Conservation (phyloP, 352 stramenopile genomes). For the Phytophthora quininea region DNA sequence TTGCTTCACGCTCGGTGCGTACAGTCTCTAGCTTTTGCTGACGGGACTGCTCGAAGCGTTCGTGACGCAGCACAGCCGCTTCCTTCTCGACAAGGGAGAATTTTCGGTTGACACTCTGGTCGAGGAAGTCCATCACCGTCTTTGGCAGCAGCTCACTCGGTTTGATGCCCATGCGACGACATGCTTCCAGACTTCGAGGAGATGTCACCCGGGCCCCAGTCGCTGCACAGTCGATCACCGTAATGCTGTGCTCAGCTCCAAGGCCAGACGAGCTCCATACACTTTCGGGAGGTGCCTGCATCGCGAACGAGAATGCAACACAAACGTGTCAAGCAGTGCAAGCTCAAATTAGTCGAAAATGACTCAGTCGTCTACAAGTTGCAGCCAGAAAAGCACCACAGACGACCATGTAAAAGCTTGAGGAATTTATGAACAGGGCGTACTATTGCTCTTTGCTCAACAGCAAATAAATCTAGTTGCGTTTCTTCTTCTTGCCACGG, state of each 20-base stretch:
- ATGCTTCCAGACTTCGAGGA: slow-evolving; percentile 72
- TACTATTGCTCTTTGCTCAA: slow-evolving; percentile 1
- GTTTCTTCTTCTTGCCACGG: slow-evolving; percentile 98
- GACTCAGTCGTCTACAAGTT: slow-evolving; percentile 1
- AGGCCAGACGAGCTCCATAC: slow-evolving; percentile 7
- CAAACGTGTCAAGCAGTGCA: not conserved
- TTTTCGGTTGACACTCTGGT: slow-evolving; percentile 49
- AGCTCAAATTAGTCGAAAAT: slow-evolving; percentile 21
- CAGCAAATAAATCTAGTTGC: slow-evolving; percentile 52
- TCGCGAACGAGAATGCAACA: slow-evolving; percentile 2
- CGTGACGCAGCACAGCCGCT: slow-evolving; percentile 65
- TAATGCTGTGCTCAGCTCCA: slow-evolving; percentile 48
- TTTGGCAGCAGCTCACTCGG: slow-evolving; percentile 70
- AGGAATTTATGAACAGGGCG: not conserved
- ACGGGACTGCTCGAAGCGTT: slow-evolving; percentile 74
- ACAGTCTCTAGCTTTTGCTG: slow-evolving; percentile 69
- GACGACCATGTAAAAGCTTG: not conserved
- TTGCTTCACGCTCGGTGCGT: slow-evolving; percentile 56
- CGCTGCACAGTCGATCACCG: slow-evolving; percentile 50
- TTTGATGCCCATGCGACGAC: slow-evolving; percentile 69
- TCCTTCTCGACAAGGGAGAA: slow-evolving; percentile 78
- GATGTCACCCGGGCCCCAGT: slow-evolving; percentile 66
- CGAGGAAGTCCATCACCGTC: slow-evolving; percentile 57
- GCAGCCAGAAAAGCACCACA: not conserved
- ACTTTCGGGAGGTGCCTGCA: slow-evolving; percentile 16